These are phyloP conservation scores for Scedosporium boydii DNA, from an alignment of 2,329 filamentous ascomycete genomes.

Conservation along the genomic window DNA sequence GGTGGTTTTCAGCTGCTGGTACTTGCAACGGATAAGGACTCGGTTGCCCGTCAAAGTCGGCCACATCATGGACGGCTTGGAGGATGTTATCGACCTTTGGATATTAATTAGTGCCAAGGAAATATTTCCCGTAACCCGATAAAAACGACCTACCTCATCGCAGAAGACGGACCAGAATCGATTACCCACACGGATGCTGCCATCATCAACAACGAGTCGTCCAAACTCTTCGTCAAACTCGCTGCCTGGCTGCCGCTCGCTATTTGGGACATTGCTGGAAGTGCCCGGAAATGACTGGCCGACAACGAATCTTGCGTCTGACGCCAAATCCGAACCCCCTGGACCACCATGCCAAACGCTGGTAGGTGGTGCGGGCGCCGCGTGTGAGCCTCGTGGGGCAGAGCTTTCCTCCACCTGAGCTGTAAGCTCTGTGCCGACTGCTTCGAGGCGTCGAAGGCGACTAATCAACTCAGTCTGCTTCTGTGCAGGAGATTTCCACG, in stretches of 20 bases:
- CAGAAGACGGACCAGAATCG: constrained; percentile 23
- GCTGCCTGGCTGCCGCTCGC: constrained; percentile 6
- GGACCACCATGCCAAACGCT: neutral
- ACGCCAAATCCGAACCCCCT: neutral
- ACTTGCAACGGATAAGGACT: no score
- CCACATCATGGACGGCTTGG: neutral
- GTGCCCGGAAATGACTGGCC: constrained; percentile 2
- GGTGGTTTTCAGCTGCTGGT: neutral
- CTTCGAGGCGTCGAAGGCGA: constrained; percentile 19
- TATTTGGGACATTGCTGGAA: neutral
- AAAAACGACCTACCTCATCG: neutral
- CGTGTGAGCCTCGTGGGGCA: neutral
- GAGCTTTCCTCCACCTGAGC: constrained; percentile 18
- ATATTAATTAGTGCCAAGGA: neutral
- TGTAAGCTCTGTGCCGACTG: constrained; percentile 20
- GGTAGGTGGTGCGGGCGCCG: neutral
- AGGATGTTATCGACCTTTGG: neutral
- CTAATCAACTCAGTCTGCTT: constrained; percentile 20
- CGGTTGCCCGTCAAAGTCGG: neutral
- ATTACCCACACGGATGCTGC: constrained; percentile 18
- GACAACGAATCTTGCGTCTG: neutral
- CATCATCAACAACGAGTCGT: constrained; percentile 16
- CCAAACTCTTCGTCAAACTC: constrained; percentile 21
- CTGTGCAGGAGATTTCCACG: constrained; percentile 14
- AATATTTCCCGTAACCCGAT: neutral